These are phyloP conservation scores for Pseudocercospora fuligena DNA, from an alignment of 2,329 filamentous ascomycete species.

Conservation along the genomic window DNA sequence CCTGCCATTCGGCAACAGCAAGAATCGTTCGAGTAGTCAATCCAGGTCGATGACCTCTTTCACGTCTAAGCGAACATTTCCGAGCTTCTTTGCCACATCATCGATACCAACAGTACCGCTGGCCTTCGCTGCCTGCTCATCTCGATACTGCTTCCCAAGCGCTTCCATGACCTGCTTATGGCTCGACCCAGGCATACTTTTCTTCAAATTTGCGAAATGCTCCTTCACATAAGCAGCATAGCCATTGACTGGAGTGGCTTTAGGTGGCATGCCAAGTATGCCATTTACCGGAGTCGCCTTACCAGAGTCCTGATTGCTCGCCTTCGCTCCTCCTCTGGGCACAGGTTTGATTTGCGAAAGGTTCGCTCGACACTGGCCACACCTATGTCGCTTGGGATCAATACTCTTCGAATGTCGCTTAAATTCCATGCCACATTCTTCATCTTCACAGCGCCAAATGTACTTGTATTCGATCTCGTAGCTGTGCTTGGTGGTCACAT, in stretches of 20 bases:
- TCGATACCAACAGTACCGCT: constrained; percentile 10
- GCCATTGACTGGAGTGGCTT: constrained; percentile 44
- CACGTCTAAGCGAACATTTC: constrained; percentile 22
- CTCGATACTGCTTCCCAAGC: constrained; percentile 66
- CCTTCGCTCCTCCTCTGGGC: constrained; percentile 55
- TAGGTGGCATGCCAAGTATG: neutral
- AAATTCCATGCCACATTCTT: constrained; percentile 70
- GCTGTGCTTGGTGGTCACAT: constrained; percentile 86
- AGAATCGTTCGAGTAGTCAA: constrained; percentile 3
- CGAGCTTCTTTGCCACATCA: constrained; percentile 22
- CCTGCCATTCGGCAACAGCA: neutral
- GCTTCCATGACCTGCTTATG: constrained; percentile 73
- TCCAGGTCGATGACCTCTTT: constrained; percentile 24
- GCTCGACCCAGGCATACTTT: constrained; percentile 58
- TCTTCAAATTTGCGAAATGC: constrained; percentile 67
- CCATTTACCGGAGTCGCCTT: neutral
- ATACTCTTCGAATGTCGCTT: constrained; percentile 87
- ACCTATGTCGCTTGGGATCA: constrained; percentile 71
- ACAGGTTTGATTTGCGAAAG: constrained; percentile 80
- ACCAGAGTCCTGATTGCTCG: constrained; percentile 28
- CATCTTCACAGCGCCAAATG: constrained; percentile 72
- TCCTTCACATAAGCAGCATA: constrained; percentile 68
- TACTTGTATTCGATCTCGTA: constrained; percentile 95
- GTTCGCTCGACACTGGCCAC: constrained; percentile 71
- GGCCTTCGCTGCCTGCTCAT: constrained; percentile 46